These are phyloP conservation scores for Raddia guianensis DNA, from an alignment of 176 grass and related monocot species.

Conservation along the genomic window DNA sequence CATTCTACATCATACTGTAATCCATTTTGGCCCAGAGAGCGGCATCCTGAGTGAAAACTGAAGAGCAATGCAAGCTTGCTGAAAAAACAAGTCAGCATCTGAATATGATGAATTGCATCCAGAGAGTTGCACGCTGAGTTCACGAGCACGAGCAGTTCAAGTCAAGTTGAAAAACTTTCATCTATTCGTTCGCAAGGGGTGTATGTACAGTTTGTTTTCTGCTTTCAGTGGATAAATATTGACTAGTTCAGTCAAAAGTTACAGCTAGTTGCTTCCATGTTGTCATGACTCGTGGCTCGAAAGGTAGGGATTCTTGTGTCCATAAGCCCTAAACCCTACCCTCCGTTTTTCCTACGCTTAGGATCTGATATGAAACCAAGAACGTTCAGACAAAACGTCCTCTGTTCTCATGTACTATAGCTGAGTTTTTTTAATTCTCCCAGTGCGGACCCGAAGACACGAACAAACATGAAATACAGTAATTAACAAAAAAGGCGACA, in stretches of 20 bases:
- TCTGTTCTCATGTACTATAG: slow-evolving; percentile 23
- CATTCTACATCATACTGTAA: neutral
- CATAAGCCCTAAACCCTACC: slow-evolving; percentile 22
- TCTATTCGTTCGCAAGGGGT: neutral
- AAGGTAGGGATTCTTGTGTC: neutral
- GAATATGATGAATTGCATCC: too few relatives aligned
- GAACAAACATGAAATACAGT: slow-evolving; percentile 4
- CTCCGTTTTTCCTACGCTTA: neutral
- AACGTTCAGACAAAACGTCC: slow-evolving; percentile 55
- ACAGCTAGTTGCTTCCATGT: neutral
- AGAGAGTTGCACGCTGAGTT: neutral
- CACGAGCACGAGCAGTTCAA: neutral
- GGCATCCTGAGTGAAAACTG: too few relatives aligned
- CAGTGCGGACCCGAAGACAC: slow-evolving; percentile 3
- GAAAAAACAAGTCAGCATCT: too few relatives aligned
- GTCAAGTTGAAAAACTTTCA: neutral
- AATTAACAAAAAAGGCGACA: neutral
- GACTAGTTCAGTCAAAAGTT: slow-evolving; percentile 42
- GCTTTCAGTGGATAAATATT: slow-evolving; percentile 20
- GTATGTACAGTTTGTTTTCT: neutral
- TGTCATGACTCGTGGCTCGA: neutral
- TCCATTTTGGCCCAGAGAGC: neutral
- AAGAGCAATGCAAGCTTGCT: neutral
- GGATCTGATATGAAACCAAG: slow-evolving; percentile 32
- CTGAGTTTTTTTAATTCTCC: neutral